These are phyloP conservation scores for Acaromyces ingoldii DNA, from an alignment of 1,284 basidiomycete genomes.

Conservation along the genomic window DNA sequence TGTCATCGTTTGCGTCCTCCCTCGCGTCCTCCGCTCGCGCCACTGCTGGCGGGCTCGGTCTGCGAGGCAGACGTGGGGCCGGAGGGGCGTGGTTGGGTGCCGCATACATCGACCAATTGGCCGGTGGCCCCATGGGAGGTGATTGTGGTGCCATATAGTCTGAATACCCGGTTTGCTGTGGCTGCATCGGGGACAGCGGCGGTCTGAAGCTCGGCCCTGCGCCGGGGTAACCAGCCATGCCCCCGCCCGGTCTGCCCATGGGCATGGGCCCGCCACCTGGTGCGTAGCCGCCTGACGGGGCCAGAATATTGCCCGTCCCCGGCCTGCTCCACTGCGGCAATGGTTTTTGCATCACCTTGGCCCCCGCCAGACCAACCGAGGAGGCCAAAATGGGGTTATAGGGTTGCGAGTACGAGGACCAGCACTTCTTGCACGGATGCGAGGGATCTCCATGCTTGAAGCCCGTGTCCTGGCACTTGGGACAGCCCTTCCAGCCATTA, in stretches of 20 bases:
- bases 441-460: constrained; percentile 4
- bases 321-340: neutral
- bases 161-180: neutral
- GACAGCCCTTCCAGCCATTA: neutral
- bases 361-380: neutral
- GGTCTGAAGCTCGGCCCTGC: neutral
- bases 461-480: constrained; percentile 6
- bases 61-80: neutral
- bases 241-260: too few species aligned
- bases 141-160: neutral
- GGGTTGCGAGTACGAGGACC: neutral
- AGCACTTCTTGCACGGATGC: constrained; percentile 5
- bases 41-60: neutral
- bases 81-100: neutral
- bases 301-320: neutral
- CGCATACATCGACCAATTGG: neutral
- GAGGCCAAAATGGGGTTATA: constrained; percentile 2
- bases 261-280: too few species aligned
- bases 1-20: constrained; percentile 5
- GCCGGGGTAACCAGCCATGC: neutral
- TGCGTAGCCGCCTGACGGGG: neutral
- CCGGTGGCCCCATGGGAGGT: neutral
- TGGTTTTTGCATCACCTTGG: constrained; percentile 1
- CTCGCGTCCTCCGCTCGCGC: constrained; percentile 5
- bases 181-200: neutral